These are phyloP conservation scores for Microdochium bolleyi DNA, from an alignment of 2,329 filamentous ascomycete genomes.

Conservation along the genomic window DNA sequence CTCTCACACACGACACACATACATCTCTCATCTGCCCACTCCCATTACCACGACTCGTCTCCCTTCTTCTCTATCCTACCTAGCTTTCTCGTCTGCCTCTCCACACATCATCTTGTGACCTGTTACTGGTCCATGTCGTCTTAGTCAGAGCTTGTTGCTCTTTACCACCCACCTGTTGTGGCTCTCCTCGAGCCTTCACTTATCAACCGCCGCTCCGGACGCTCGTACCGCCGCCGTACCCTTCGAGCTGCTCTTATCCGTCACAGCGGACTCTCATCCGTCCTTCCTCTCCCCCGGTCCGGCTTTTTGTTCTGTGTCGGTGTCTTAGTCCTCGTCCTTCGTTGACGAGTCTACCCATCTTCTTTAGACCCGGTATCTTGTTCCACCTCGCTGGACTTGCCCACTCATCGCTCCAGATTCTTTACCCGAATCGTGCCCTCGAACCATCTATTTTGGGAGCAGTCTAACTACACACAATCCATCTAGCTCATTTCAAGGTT, in stretches of 20 bases:
- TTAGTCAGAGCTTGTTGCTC: background rate
- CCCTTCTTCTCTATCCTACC: background rate
- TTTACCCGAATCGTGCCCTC: background rate
- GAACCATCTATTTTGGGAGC: background rate
- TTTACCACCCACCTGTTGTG: background rate
- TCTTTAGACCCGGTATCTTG: background rate
- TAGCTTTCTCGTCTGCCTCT: background rate
- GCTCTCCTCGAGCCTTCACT: background rate
- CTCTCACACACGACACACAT: background rate
- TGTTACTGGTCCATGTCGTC: background rate
- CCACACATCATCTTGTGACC: background rate
- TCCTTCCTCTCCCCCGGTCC: background rate
- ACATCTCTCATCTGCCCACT: background rate
- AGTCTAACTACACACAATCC: background rate
- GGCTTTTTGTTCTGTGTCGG: background rate
- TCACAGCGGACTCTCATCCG: background rate
- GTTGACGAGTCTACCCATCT: background rate
- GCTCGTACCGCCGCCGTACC: background rate
- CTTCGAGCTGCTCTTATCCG: background rate
- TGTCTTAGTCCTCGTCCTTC: background rate
- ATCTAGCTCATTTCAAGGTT: background rate
- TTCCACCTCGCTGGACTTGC: background rate
- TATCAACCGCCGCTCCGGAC: background rate
- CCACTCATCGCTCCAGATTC: background rate
- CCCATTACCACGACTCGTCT: background rate